Conservation (phyloP, 2,329 filamentous ascomycete genomes). For the Pyricularia sp. region DNA sequence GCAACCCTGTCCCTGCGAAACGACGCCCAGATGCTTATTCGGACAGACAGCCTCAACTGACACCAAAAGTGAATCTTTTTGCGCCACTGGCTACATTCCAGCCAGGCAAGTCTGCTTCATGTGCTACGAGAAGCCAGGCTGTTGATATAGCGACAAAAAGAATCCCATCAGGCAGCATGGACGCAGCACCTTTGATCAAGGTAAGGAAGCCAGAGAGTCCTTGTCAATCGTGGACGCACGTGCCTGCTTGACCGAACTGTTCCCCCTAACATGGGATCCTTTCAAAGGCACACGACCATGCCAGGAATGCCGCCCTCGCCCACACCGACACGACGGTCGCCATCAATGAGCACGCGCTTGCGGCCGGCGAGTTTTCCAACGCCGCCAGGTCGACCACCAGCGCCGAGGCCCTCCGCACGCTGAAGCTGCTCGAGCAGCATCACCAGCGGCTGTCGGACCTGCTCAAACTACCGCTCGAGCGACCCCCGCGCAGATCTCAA, state of each 20-base stretch:
- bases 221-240: background rate
- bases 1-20: background rate
- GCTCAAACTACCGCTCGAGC: constrained; percentile 58
- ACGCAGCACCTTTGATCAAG: constrained; percentile 58
- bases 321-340: constrained; percentile 72
- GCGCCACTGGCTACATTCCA: background rate
- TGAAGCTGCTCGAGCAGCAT: constrained; percentile 79
- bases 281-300: constrained; percentile 74
- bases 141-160: background rate
- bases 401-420: constrained; percentile 68
- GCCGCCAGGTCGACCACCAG: constrained; percentile 64
- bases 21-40: background rate
- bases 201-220: constrained; percentile 25
- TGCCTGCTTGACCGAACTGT: constrained; percentile 6
- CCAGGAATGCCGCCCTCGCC: constrained; percentile 68
- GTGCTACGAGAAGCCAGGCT: background rate
- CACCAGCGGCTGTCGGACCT: constrained; percentile 77
- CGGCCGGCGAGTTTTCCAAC: constrained; percentile 79
- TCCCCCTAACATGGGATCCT: constrained; percentile 13
- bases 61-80: background rate
- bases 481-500: constrained; percentile 11
- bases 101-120: background rate
- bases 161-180: constrained; percentile 39
- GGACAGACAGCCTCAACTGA: background rate
- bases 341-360: constrained; percentile 78